Evolutionary conservation across 108 stramenopile genomes (phyloP).

Genomic region (Nitzschia putrida): DNA sequence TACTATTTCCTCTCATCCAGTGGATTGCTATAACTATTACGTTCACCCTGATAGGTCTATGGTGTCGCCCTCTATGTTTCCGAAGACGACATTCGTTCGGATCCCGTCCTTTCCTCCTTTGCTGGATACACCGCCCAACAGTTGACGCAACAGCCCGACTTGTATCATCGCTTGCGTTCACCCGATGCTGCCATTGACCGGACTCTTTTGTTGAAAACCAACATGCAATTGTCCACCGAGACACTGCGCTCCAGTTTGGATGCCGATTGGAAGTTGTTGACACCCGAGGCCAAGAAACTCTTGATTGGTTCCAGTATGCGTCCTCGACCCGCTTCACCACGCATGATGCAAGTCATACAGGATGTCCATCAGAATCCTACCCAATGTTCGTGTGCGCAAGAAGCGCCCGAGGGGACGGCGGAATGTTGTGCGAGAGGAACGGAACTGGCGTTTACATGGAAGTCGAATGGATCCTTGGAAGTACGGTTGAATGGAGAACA

Average conservation of each 20-base stretch:
- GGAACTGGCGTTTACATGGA: slow-evolving; percentile 85
- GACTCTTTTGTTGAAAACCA: slow-evolving; percentile 79
- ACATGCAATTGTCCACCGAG: slow-evolving; percentile 85
- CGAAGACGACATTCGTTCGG: slow-evolving; percentile 77
- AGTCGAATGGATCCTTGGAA: slow-evolving; percentile 79
- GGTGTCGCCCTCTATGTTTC: slow-evolving; percentile 83
- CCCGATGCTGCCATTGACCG: slow-evolving; percentile 68
- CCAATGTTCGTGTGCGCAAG: slow-evolving; percentile 81
- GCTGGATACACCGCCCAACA: slow-evolving; percentile 68
- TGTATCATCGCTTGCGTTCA: slow-evolving; percentile 65
- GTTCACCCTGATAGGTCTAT: slow-evolving; percentile 57
- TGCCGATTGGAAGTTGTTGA: slow-evolving; percentile 85
- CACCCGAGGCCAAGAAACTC: slow-evolving; percentile 70
- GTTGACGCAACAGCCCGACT: slow-evolving; percentile 63
- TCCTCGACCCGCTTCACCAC: slow-evolving; percentile 66
- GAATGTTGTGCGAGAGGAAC: slow-evolving; percentile 85
- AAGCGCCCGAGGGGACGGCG: slow-evolving; percentile 75
- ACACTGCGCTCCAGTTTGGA: slow-evolving; percentile 81
- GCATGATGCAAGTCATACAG: slow-evolving; percentile 63
- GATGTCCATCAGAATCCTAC: slow-evolving; percentile 64
- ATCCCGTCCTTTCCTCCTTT: slow-evolving; percentile 61
- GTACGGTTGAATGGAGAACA: slow-evolving; percentile 77
- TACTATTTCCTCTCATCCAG: too few species aligned
- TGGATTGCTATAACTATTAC: too few species aligned
- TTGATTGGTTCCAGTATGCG: slow-evolving; percentile 77